Evolutionary conservation across 2,329 filamentous ascomycete genomes (phyloP), one percentile per base, ranked within the genome.

Genomic region (Aspergillus pseudotamarii): DNA sequence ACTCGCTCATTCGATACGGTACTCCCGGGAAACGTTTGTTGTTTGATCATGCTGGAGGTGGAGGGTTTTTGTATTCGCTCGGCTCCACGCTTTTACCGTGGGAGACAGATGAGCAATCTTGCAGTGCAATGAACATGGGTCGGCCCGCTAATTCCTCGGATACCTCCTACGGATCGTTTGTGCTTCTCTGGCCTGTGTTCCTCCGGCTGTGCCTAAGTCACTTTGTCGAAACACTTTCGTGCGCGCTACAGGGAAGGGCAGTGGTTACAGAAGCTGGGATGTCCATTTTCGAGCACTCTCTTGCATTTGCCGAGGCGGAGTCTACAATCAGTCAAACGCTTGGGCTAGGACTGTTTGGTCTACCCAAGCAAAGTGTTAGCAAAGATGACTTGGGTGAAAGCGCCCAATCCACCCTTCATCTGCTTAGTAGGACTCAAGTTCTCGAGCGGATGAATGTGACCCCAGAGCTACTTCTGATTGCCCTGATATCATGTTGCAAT

Each of bases 251-350:
- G 76, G 94, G 94, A 36, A 88, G 91, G 2, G 86, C 88, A 2
- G 86, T 92, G 0, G 87, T 91, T 66, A 90, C 92, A 0, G 95
- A 98, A 79, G 96, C 93, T 1, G 94, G 93, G 21, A 97, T 98
- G 92, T 97, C 94, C 0, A 86, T 97, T 2, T 97, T 98, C 72
- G 95, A 99, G 75, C 94, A 97, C 73, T 97, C 94, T 0, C 83
- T 99, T 10, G 94, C 94, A 2, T 99, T 98, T 79, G 93, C 94
- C 12, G 95, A 99, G 78, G 94, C 94, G 10, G 95, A 99, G 76
- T 90, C 92, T 34, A 91, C 94, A 67, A 89, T 97, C 53, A 89
- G 89, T 70, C 91, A 89, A 68, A 91, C 93, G 57, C 85, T 97
- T 16, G 90, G 90, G 14, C 87, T 93, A 76, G 88, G 89, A 0